Evolutionary conservation across 148 eudicot species (phyloP).

Genomic region (Bassia scoparia): DNA sequence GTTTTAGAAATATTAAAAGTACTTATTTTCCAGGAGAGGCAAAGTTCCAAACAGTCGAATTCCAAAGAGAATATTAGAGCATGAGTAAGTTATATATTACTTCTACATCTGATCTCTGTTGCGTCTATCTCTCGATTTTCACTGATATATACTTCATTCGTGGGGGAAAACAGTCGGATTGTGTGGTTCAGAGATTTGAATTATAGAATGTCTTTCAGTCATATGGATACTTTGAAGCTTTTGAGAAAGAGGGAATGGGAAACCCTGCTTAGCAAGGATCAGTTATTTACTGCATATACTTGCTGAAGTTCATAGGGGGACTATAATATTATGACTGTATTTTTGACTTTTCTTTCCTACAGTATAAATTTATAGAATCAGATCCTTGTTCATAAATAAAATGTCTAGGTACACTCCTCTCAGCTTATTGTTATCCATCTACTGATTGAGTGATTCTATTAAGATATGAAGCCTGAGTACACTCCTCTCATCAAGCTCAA

Average conservation of each 20-base stretch:
- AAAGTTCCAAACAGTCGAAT: slow-evolving; percentile 33
- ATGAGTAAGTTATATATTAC: slow-evolving; percentile 39
- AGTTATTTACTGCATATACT: slow-evolving; percentile 28
- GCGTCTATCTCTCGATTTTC: background rate
- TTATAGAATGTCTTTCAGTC: slow-evolving; percentile 66
- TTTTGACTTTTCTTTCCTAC: no score
- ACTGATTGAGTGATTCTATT: no score
- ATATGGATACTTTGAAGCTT: slow-evolving; percentile 51
- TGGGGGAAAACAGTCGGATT: slow-evolving; percentile 34
- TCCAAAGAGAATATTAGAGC: slow-evolving; percentile 55
- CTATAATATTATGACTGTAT: no score
- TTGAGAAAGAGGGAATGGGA: slow-evolving; percentile 69
- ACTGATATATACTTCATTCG: slow-evolving; percentile 7
- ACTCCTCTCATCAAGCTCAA: no score
- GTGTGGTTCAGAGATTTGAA: slow-evolving; percentile 91
- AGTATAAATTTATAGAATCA: no score
- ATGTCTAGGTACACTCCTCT: no score
- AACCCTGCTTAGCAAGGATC: slow-evolving; percentile 69
- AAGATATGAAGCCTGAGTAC: no score
- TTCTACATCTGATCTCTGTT: background rate
- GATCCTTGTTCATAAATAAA: no score
- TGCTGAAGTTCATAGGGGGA: no score
- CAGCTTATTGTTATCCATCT: no score
- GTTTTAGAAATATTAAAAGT: slow-evolving; percentile 60
- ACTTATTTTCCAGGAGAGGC: slow-evolving; percentile 55